Evolutionary conservation across 148 eudicot species (phyloP), one percentile per base, ranked within the genome.

Genomic region (Cornus florida): DNA sequence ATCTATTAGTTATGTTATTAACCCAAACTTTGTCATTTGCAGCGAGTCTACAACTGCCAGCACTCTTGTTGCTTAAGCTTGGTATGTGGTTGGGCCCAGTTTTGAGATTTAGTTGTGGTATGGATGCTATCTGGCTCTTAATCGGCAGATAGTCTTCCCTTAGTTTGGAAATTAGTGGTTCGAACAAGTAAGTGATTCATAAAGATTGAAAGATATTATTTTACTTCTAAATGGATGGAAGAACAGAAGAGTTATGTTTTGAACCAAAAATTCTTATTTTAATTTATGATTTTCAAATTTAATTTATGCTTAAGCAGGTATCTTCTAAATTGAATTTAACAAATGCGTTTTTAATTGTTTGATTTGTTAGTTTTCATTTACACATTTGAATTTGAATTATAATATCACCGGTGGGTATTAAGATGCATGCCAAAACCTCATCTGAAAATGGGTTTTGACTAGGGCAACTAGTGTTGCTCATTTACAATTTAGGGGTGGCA

Each of bases 41-140:
- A 86, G 86, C 53, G 86, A 86, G 68, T 86, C 89, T 11, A 86
- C 89, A 59, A 86, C 88, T 22, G 88, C 88, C 77, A 86, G 88
- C 83, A 86, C 89, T 13, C 87, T 82, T 11, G 88, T 78, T 77
- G 87, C 85, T 71, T 86, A 83, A 67, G 67, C 50, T 68, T 23
- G 60, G 71, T 70, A 19, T 73, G 32, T 53, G 7, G 67, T 70
- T 79, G 12, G 3, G 68, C 64, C 16, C 22, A 66, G 67, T 79
- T 65, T 13, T 41, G 62, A 16, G 59, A 16, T 53, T 53, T 19
- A 53, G 59, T 12, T 53, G 59, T 11, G 68, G 48, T 41, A 31
- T 59, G 50, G 67, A 57, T 74, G n/a, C 68, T 19, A 10, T 60
- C 31, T 14, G 5, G 3, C 59, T 53, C 59, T 53, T 53, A 7